These are phyloP conservation scores for Pascua sp. DNA, from an alignment of 1,284 basidiomycete genomes.

Conservation along the genomic window DNA sequence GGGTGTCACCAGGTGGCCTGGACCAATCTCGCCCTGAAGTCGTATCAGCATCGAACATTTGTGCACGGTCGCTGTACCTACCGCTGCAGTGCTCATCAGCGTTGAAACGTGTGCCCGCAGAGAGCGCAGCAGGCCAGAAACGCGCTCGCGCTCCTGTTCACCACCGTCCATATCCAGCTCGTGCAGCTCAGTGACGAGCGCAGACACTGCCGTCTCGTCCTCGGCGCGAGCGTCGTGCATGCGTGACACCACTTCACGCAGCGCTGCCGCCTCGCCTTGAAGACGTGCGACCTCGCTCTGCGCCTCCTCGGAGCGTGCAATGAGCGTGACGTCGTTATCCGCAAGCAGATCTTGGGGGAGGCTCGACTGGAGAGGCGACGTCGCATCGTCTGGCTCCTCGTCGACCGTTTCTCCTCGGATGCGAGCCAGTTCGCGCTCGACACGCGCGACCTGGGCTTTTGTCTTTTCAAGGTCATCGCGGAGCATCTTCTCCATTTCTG, in stretches of 20 bases:
- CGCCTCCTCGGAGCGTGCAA: not conserved
- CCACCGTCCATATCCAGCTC: slow-evolving; percentile 19
- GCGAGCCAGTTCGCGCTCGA: slow-evolving; percentile 26
- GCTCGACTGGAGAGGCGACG: not conserved
- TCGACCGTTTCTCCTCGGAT: slow-evolving; percentile 7
- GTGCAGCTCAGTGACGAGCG: slow-evolving; percentile 25
- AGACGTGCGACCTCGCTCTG: slow-evolving; percentile 10
- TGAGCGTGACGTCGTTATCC: slow-evolving; percentile 10
- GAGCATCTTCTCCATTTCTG: slow-evolving; percentile 39
- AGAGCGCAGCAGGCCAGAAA: slow-evolving; percentile 24
- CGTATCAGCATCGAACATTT: slow-evolving; percentile 1
- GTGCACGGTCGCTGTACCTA: slow-evolving; percentile 2
- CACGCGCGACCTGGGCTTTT: slow-evolving; percentile 26
- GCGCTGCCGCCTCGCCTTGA: slow-evolving; percentile 9
- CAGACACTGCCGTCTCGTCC: slow-evolving; percentile 26
- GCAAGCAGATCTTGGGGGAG: slow-evolving; percentile 7
- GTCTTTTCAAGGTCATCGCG: slow-evolving; percentile 37
- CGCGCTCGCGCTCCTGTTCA: slow-evolving; percentile 27
- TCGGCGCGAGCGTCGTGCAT: slow-evolving; percentile 25
- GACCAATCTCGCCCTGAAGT: slow-evolving; percentile 1
- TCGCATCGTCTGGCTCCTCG: not conserved
- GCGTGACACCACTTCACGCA: slow-evolving; percentile 23
- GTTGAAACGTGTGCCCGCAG: slow-evolving; percentile 14
- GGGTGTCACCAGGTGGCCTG: slow-evolving; percentile 13
- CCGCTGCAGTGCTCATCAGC: slow-evolving; percentile 10